Evolutionary conservation across 257 asterid species (phyloP).

Genomic region (Rubia yunnanensis): DNA sequence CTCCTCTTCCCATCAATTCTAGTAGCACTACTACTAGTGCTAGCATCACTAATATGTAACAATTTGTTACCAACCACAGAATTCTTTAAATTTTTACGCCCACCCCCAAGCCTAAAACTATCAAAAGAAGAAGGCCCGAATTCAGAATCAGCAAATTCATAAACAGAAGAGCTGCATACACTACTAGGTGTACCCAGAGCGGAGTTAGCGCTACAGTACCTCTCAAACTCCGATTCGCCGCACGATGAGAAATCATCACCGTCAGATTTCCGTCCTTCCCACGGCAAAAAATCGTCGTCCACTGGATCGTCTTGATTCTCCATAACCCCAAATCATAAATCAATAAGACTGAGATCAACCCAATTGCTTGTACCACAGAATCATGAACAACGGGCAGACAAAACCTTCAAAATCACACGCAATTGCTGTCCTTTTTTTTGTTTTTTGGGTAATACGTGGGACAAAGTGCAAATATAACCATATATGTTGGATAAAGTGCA

Average conservation of each 20-base stretch:
- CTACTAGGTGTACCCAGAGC: slow-evolving; percentile 89
- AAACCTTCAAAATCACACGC: background rate
- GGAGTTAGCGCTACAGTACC: slow-evolving; percentile 83
- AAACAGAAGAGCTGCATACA: slow-evolving; percentile 42
- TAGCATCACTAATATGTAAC: slow-evolving; percentile 22
- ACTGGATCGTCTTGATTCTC: slow-evolving; percentile 39
- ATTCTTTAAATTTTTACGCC: slow-evolving; percentile 24
- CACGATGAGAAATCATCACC: slow-evolving; percentile 71
- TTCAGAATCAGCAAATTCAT: slow-evolving; percentile 50
- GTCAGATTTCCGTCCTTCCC: slow-evolving; percentile 48
- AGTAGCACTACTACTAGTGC: slow-evolving; percentile 6
- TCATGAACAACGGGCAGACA: background rate
- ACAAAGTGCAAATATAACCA: too few relatives aligned
- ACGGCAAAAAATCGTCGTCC: slow-evolving; percentile 23
- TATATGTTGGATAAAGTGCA: too few relatives aligned
- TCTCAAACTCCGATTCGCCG: slow-evolving; percentile 75
- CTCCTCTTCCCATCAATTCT: slow-evolving; percentile 23
- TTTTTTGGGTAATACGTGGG: too few relatives aligned
- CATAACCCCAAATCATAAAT: slow-evolving; percentile 42
- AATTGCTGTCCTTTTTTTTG: background rate
- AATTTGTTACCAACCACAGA: slow-evolving; percentile 29
- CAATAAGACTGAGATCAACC: slow-evolving; percentile 19
- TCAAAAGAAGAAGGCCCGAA: slow-evolving; percentile 39
- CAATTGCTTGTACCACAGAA: background rate
- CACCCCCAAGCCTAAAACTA: slow-evolving; percentile 58